Base-by-base conservation (phyloP, 208 protist species). In the Leishmania turanica region DNA sequence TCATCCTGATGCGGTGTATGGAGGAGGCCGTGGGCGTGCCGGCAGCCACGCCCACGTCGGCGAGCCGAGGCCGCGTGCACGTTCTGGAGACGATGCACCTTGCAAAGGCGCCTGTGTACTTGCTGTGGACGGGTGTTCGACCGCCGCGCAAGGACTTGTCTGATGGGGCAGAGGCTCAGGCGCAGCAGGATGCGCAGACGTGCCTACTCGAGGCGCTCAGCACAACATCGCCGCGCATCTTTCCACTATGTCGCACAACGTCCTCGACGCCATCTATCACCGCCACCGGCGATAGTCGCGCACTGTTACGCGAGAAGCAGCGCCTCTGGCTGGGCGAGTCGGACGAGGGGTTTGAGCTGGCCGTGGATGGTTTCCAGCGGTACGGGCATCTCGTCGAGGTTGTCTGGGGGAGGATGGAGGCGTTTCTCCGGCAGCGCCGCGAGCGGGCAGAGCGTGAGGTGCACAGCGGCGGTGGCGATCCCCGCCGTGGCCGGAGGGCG, bases 51-150 rank as follows among this genome's bases (percentile, higher is more conserved):
- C 60, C 69, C 31, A 19, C 56, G 42, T 51, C 74, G 49, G 58
- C 56, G 54, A 72, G 68, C 34, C 75, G 70, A 37, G 76, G 77
- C 45, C 58, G 72, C 45, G 78, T 90, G 51, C 71, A 81, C 27
- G 76, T 95, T 19, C 42, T 92, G 53, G 88, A 92, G 68, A 96
- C 93, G 58, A 95, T 96, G 87, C 91, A 96, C 76, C 64, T 90
- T 21, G 80, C 82, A 4, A 96, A 96, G 83, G 76, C 88, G 0
- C 93, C 93, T 0, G 85, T 96, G 3, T 96, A 96, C 72, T 37
- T 96, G 40, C 82, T 96, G 45, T 87, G 80, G 82, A 77, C 78
- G 0, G 34, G 74, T 7, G 76, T 70, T 51, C 45, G 42, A 21
- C 51, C 24, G 9, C 11, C 71, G 42, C 34, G 21, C 40, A 62